A percentile compares a stretch with the other conserved stretches of the same genome.
Evolutionary conservation across 305 asterid genomes (phyloP).

Genomic region (Fraxinus platypoda): DNA sequence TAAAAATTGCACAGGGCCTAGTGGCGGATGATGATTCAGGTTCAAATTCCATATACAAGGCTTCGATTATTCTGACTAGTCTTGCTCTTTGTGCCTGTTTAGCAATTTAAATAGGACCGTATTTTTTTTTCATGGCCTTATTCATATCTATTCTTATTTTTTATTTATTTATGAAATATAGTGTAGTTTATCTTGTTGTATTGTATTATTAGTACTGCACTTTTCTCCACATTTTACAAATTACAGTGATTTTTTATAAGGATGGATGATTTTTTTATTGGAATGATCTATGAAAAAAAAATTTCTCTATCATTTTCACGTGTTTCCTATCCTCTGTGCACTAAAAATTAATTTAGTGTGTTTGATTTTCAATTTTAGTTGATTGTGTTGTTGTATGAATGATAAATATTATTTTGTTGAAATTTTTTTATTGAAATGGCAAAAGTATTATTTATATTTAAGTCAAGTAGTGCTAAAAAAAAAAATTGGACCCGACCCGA

Average conservation of each 20-base stretch:
- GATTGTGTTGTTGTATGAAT: no score
- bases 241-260: background rate
- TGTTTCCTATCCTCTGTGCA: no score
- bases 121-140: background rate
- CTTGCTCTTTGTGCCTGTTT: slow-evolving; percentile 44
- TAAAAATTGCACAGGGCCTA: slow-evolving; percentile 52
- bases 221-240: background rate
- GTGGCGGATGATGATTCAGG: slow-evolving; percentile 44
- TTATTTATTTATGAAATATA: background rate
- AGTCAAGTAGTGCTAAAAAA: no score
- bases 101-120: slow-evolving; percentile 20
- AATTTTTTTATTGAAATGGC: no score
- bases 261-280: no score
- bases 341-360: no score
- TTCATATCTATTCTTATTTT: slow-evolving; percentile 9
- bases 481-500: no score
- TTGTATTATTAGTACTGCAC: background rate
- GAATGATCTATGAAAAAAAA: no score
- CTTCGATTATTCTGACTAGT: slow-evolving; percentile 35
- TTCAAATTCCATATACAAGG: slow-evolving; percentile 23
- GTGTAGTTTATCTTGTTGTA: background rate
- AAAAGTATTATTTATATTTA: no score
- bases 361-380: no score
- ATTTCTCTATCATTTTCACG: no score
- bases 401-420: no score